These are phyloP conservation scores for Scheffersomyces coipomensis DNA, from an alignment of 805 yeast genomes.

Conservation along the genomic window DNA sequence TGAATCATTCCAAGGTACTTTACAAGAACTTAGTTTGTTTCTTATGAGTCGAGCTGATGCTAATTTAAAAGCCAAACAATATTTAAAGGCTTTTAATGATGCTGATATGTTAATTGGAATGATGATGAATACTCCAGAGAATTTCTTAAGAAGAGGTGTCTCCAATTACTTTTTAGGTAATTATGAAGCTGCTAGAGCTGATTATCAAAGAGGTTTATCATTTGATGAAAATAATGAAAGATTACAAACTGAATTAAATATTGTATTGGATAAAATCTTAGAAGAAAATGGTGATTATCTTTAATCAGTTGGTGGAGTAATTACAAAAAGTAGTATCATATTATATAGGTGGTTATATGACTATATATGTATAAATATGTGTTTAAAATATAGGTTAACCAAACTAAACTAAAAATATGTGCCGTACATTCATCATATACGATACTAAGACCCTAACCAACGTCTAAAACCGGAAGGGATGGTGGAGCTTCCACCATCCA, in stretches of 20 bases:
- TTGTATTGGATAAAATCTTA: constrained; percentile 46
- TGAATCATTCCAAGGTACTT: constrained; percentile 69
- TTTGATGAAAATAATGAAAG: constrained; percentile 54
- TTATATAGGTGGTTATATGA: no score
- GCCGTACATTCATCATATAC: no score
- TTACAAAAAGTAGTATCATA: no score
- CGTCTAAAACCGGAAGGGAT: no score
- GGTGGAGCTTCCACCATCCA: no score
- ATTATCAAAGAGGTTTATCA: constrained; percentile 72
- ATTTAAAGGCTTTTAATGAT: constrained; percentile 63
- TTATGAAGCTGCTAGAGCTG: constrained; percentile 59
- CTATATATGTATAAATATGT: no score
- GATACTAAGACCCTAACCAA: no score
- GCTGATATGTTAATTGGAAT: constrained; percentile 63
- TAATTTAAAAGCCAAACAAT: constrained; percentile 52
- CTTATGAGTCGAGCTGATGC: constrained; percentile 74
- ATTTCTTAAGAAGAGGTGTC: constrained; percentile 70
- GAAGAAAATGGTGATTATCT: constrained; percentile 60
- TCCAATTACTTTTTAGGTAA: constrained; percentile 61
- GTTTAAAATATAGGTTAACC: no score
- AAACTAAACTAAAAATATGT: no score
- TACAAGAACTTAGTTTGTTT: constrained; percentile 66
- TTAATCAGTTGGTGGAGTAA: constrained; percentile 3
- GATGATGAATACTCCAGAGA: constrained; percentile 62
- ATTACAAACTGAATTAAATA: constrained; percentile 46